Percentiles rank a stretch among this genome's conserved stretches.
These are phyloP conservation scores for Ascochyta viciae-villosae DNA, from an alignment of 2,329 filamentous ascomycete genomes.

Conservation along the genomic window DNA sequence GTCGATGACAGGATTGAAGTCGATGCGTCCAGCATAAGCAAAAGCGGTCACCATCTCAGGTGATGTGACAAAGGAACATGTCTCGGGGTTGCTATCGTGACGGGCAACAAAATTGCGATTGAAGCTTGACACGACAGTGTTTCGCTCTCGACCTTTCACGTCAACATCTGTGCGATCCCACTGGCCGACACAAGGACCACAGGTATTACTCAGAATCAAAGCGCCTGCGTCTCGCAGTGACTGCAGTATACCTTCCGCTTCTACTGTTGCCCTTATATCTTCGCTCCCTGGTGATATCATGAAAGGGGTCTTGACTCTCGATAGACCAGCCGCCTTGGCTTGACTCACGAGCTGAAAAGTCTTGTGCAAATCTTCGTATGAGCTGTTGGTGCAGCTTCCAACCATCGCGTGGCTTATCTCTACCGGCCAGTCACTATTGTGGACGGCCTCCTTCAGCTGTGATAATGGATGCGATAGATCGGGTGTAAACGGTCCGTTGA, in stretches of 20 bases:
- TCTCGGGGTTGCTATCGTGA: constrained; percentile 52
- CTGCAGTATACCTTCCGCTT: constrained; percentile 39
- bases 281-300: constrained; percentile 47
- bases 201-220: constrained; percentile 44
- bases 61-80: constrained; percentile 58
- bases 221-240: constrained; percentile 39
- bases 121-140: constrained; percentile 47
- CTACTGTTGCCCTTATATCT: constrained; percentile 43
- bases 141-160: constrained; percentile 31
- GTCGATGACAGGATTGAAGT: constrained; percentile 42
- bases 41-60: constrained; percentile 55
- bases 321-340: constrained; percentile 39
- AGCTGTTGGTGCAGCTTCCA: constrained; percentile 49
- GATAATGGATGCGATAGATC: constrained; percentile 46
- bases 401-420: constrained; percentile 42
- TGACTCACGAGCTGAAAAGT: constrained; percentile 39
- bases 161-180: constrained; percentile 47
- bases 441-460: constrained; percentile 33
- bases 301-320: constrained; percentile 39
- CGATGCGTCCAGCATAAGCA: constrained; percentile 26
- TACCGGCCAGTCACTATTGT: constrained; percentile 40
- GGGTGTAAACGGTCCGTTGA: constrained; percentile 49
- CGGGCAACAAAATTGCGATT: constrained; percentile 50
- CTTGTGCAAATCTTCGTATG: constrained; percentile 48
- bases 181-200: constrained; percentile 47